Percentiles rank a stretch among this genome's conserved stretches.
phyloP scores from a whole-genome alignment of 805 yeast species.

The Lipomyces anomalus region DNA sequence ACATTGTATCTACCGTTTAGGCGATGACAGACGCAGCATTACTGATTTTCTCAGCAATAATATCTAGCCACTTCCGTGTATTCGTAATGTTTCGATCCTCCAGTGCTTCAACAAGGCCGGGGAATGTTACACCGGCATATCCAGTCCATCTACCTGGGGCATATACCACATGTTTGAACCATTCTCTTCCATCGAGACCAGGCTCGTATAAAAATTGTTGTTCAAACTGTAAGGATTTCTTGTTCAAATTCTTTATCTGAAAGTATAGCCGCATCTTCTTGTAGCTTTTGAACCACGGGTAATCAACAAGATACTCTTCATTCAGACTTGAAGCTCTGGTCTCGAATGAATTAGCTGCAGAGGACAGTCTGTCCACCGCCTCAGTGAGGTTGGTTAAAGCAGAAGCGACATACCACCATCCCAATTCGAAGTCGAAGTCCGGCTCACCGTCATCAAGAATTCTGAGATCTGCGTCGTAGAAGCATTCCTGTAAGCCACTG shows the following conservation, averaged over 20 bases:
- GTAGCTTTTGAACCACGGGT: conserved; percentile 67
- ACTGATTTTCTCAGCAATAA: conserved; percentile 27
- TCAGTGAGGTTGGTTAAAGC: conserved; percentile 21
- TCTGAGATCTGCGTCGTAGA: no score
- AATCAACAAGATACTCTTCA: conserved; percentile 52
- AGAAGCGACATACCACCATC: conserved; percentile 20
- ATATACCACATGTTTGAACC: conserved; percentile 57
- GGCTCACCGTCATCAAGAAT: no score
- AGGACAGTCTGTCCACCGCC: conserved; percentile 26
- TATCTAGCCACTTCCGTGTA: conserved; percentile 38
- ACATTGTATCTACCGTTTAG: no score
- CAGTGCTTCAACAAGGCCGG: conserved; percentile 50
- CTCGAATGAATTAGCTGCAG: conserved; percentile 44
- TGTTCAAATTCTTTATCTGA: conserved; percentile 45
- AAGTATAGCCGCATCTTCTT: conserved; percentile 57
- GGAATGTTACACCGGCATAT: conserved; percentile 53
- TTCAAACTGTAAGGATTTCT: conserved; percentile 41
- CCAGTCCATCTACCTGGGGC: conserved; percentile 59
- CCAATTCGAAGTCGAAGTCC: conserved; percentile 12
- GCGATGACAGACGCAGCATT: conserved; percentile 35
- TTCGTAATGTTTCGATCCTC: conserved; percentile 41
- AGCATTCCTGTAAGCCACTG: no score
- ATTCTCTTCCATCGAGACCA: conserved; percentile 47
- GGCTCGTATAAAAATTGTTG: conserved; percentile 41
- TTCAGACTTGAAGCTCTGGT: conserved; percentile 43